Base-by-base conservation (phyloP, 768 basidiomycete genomes). In the Calocybe cyanea region DNA sequence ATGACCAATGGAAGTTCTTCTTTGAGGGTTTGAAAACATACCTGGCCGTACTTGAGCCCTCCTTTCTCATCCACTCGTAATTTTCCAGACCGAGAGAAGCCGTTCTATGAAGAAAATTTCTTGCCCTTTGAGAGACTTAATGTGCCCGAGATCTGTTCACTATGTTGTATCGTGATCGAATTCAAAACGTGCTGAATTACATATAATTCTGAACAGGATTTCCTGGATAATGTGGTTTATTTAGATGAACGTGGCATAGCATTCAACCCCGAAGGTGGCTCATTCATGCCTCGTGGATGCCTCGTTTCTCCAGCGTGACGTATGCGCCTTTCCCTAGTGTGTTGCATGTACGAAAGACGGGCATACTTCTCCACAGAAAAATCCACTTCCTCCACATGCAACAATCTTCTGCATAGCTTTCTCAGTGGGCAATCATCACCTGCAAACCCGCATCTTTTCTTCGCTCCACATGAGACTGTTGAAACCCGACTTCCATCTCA, bases 271-370 rank as follows among this genome's bases (percentile, higher is more conserved):
- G 25, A 50, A 42, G 32, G 36, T 28, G 20, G 30, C 36, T 34
- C 23, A 17, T 15, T 17, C 25, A 14, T 38, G 45, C 48, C 48
- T 50, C 35, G 49, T 50, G 52, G 41, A 11, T 18, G 49, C 46
- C 52, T 54, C 52, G 17, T 48, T 47, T 30, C n/a, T 7, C 7
- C 4, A 43, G 41, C 33, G 48, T 53, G 48, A 53, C 44, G 33
- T 34, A 19, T 20, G 25, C 25, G 11, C 11, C 6, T 28, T 6
- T 11, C 11, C 25, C 25, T 28, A 28, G 38, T 13, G 17, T 19
- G 30, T 19, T 42, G 20, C 9, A 13, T 41, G 18, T 10, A 30
- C n/a, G n/a, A n/a, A n/a, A 23, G 32, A 43, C 33, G 42, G 33
- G 11, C 11, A 21, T 20, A 23, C 1, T 23, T 15, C 14, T 36